phyloP scores from a whole-genome alignment of 148 eudicot species.

The Polygonum maritimum region DNA sequence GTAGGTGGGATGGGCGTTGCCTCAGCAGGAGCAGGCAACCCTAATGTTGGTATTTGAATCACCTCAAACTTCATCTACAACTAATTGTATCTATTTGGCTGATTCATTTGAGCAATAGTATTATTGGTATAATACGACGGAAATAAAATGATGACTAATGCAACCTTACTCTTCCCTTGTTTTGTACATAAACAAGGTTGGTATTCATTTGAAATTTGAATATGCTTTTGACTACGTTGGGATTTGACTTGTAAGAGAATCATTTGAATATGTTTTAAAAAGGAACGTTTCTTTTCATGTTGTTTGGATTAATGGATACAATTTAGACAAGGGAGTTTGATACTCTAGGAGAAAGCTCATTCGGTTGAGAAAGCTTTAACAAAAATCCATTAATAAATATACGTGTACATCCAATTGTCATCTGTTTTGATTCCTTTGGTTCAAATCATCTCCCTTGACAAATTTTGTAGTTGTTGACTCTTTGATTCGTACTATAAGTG shows the following conservation, averaged over 20 bases:
- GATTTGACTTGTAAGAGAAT: not conserved
- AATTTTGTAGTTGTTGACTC: too few relatives aligned
- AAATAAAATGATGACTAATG: not conserved
- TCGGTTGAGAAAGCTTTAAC: too few relatives aligned
- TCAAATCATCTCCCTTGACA: too few relatives aligned
- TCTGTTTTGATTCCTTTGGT: too few relatives aligned
- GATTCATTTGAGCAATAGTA: not conserved
- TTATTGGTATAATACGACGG: not conserved
- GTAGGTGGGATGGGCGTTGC: conserved; percentile 79
- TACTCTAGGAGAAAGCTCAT: too few relatives aligned
- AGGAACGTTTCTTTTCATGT: too few relatives aligned
- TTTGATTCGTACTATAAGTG: too few relatives aligned
- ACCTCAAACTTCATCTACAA: not conserved
- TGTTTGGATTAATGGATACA: too few relatives aligned
- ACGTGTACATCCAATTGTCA: too few relatives aligned
- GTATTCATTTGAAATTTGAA: not conserved
- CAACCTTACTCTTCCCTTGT: not conserved
- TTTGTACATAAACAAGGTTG: not conserved
- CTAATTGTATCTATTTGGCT: not conserved
- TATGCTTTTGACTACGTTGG: not conserved
- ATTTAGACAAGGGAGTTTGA: too few relatives aligned
- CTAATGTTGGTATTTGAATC: conserved; percentile 51
- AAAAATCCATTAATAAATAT: too few relatives aligned
- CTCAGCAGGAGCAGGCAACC: conserved; percentile 78
- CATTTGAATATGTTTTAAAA: not conserved